Conservation (phyloP, 768 basidiomycete species). For the Roridomyces roridus region DNA sequence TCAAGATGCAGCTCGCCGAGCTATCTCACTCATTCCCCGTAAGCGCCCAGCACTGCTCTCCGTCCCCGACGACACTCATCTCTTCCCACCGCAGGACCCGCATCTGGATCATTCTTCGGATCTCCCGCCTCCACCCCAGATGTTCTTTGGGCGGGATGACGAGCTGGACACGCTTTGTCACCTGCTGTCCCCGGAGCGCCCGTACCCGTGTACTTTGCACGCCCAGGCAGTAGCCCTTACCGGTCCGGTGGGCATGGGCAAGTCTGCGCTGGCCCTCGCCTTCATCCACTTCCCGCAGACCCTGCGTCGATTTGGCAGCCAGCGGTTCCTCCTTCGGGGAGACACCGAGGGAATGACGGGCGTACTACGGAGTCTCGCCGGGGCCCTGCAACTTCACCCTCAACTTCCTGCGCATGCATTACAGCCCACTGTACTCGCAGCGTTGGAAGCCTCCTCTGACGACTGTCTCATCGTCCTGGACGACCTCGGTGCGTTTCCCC, state of each 20-base stretch:
- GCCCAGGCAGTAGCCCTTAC: not conserved
- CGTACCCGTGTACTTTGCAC: too few relatives aligned
- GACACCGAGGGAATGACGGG: not conserved
- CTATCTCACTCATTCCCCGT: not conserved
- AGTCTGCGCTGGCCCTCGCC: constrained; percentile 15
- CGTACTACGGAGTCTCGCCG: not conserved
- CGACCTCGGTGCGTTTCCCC: constrained; percentile 13
- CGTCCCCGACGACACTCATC: not conserved
- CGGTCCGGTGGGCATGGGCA: constrained; percentile 11
- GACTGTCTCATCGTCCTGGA: constrained; percentile 14
- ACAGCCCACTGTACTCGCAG: not conserved
- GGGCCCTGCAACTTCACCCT: not conserved
- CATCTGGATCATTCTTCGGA: not conserved
- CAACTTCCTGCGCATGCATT: not conserved
- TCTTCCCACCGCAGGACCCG: not conserved
- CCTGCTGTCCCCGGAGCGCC: not conserved
- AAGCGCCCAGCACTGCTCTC: not conserved
- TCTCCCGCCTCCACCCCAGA: constrained; percentile 16
- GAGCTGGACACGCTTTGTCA: constrained; percentile 5
- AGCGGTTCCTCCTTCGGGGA: constrained; percentile 9
- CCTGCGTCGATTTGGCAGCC: not conserved
- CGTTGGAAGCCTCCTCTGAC: not conserved
- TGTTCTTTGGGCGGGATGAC: constrained; percentile 16
- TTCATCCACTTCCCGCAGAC: constrained; percentile 14
- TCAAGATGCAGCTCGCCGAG: constrained; percentile 8